phyloP scores from a whole-genome alignment of 73 alveolate species.

The Paramecium sexaurelia region DNA sequence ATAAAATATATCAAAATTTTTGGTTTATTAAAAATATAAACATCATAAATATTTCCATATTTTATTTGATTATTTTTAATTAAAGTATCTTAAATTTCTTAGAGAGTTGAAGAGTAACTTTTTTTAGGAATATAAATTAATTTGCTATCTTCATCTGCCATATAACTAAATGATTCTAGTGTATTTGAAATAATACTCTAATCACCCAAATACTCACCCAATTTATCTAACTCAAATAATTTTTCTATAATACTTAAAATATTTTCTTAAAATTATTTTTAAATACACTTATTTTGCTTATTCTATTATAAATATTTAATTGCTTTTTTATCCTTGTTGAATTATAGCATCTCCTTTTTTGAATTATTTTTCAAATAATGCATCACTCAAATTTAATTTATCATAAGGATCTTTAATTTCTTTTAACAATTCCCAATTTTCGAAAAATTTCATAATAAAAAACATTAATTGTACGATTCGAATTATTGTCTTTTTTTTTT shows the following conservation, averaged over 20 bases:
- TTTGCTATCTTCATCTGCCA: not conserved
- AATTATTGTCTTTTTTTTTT: conserved; percentile 87
- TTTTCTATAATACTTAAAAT: not conserved
- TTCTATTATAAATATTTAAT: not conserved
- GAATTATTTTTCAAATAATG: conserved; percentile 33
- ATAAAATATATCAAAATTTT: no score
- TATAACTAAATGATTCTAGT: conserved; percentile 51
- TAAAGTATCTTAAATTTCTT: not conserved
- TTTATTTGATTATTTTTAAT: not conserved
- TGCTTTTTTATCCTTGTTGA: not conserved
- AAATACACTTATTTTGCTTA: conserved; percentile 16
- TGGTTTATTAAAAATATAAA: no score
- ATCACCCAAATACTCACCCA: conserved; percentile 62
- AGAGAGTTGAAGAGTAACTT: conserved; percentile 32
- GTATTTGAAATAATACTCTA: not conserved
- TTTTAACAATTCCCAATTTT: conserved; percentile 76
- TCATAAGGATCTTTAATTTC: conserved; percentile 88
- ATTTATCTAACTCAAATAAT: not conserved
- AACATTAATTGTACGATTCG: conserved; percentile 66
- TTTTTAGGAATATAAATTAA: conserved; percentile 20
- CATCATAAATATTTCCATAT: conserved; percentile 31
- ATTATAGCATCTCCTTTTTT: conserved; percentile 57
- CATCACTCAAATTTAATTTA: conserved; percentile 69
- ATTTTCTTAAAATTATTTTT: not conserved
- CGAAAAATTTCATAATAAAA: conserved; percentile 43